These are phyloP conservation scores for Bruguiera sexangula DNA, from an alignment of 345 rosid genomes.

Conservation along the genomic window DNA sequence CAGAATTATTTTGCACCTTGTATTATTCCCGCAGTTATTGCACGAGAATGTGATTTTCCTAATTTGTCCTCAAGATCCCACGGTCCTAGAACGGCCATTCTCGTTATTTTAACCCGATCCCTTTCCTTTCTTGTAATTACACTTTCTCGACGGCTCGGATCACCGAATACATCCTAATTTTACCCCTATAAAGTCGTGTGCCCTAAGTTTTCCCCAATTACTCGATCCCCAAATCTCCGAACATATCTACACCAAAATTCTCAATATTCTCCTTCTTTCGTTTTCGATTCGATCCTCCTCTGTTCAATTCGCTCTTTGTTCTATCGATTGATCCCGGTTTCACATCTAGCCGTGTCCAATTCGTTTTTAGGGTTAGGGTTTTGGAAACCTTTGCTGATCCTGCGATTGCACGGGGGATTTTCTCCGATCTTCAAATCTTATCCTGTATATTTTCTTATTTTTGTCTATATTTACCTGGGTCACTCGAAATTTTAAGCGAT, in stretches of 20 bases:
- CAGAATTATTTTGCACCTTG: too few species aligned
- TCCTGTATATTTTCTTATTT: not conserved
- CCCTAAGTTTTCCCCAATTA: slow-evolving; percentile 13
- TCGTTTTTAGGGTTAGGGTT: slow-evolving; percentile 45
- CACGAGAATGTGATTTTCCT: not conserved
- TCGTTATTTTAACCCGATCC: slow-evolving; percentile 22
- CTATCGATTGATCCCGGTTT: slow-evolving; percentile 21
- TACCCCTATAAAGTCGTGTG: slow-evolving; percentile 15
- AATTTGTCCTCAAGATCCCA: slow-evolving; percentile 3
- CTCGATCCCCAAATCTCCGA: slow-evolving; percentile 2
- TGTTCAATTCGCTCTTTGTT: slow-evolving; percentile 10
- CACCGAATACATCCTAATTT: slow-evolving; percentile 3
- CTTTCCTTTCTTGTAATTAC: slow-evolving; percentile 19
- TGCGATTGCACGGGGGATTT: slow-evolving; percentile 3
- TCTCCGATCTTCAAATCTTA: slow-evolving; percentile 20
- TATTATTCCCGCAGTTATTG: not conserved
- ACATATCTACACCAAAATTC: slow-evolving; percentile 5
- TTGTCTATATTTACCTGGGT: slow-evolving; percentile 13
- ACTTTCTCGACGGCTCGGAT: not conserved
- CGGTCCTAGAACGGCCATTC: slow-evolving; percentile 13
- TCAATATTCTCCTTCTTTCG: not conserved
- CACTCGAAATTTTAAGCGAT: not conserved
- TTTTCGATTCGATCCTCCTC: not conserved
- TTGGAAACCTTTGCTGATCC: not conserved
- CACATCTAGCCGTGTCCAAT: not conserved